Percentiles rank a stretch among this genome's conserved stretches.
Evolutionary conservation across 2,329 filamentous ascomycete species (phyloP).

Genomic region (Lomentospora prolificans): DNA sequence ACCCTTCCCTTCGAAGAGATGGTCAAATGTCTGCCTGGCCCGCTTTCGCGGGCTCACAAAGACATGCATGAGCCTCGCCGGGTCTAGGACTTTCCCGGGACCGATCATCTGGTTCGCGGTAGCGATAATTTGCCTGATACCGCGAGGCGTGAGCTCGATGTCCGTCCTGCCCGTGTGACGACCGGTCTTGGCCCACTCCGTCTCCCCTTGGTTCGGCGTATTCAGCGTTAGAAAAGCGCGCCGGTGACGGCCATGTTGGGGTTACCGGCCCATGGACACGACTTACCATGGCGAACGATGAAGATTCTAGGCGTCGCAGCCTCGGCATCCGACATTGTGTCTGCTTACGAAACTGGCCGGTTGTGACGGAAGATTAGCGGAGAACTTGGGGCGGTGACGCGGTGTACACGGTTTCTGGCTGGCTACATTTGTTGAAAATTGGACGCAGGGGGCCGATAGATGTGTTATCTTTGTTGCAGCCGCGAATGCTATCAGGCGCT

Average conservation of each 20-base stretch:
- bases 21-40: slow-evolving; percentile 78
- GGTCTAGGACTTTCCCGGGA: slow-evolving; percentile 73
- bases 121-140: slow-evolving; percentile 62
- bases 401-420: too few relatives aligned
- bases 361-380: too few relatives aligned
- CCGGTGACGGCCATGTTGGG: neutral
- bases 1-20: slow-evolving; percentile 65
- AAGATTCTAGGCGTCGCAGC: slow-evolving; percentile 58
- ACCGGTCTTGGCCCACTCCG: slow-evolving; percentile 85
- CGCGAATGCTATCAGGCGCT: too few relatives aligned
- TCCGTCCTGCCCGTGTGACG: slow-evolving; percentile 77
- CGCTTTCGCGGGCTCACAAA: slow-evolving; percentile 82
- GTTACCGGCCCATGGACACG: neutral
- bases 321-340: neutral
- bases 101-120: slow-evolving; percentile 81
- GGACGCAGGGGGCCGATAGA: too few relatives aligned
- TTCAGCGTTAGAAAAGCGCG: neutral
- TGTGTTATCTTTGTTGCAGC: too few relatives aligned
- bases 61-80: slow-evolving; percentile 72
- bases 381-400: too few relatives aligned
- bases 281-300: slow-evolving; percentile 64
- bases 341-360: too few relatives aligned
- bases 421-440: too few relatives aligned
- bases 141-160: slow-evolving; percentile 72
- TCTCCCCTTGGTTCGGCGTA: slow-evolving; percentile 47